Base-by-base conservation (phyloP, 768 basidiomycete genomes). In the Tricholoma sp. region DNA sequence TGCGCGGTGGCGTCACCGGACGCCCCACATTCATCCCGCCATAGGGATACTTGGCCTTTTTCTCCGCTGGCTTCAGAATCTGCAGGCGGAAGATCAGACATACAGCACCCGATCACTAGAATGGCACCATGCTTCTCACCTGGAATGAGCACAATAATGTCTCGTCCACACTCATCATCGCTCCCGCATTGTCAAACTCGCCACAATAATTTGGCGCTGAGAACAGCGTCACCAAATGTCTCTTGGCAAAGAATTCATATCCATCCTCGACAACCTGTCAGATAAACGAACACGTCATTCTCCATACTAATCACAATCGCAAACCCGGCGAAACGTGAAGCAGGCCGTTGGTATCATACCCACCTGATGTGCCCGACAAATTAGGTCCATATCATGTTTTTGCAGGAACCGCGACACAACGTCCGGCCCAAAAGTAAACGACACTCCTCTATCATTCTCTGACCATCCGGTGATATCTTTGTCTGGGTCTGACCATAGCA, bases 161-260 rank as follows among this genome's bases (percentile, higher is more conserved):
- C 75, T 98, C 96, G 66, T 98, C 96, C 43, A 99, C 96, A 67
- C 91, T 94, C 96, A 98, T 99, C 96, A 99, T 99, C 32, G 96
- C 96, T 35, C 96, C 96, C 4, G 96, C 95, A 72, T 99, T 99
- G 73, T 99, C 96, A 67, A 99, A 99, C 77, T 98, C 91, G 61
- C 93, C 90, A 65, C 89, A 92, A 67, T 93, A 92, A 77, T 93
- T 92, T 58, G 96, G 96, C 52, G 96, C 96, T 21, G 94, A 96
- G 78, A 98, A 98, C 46, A 98, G 72, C 43, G 96, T 98, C 63
- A 98, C 96, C 63, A 98, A 74, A 76, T 96, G 94, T 63, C 96
- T 82, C 76, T 98, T 98, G 47, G 95, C 95, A 67, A 98, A 98
- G 76, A 98, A 98, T 71, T 98, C 96, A 72, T 98, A 98, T 39